A percentile compares a stretch with the other conserved stretches of the same genome.
These are phyloP conservation scores for Euphorbia neoarborescens DNA, from an alignment of 441 rosid species.

Conservation along the genomic window DNA sequence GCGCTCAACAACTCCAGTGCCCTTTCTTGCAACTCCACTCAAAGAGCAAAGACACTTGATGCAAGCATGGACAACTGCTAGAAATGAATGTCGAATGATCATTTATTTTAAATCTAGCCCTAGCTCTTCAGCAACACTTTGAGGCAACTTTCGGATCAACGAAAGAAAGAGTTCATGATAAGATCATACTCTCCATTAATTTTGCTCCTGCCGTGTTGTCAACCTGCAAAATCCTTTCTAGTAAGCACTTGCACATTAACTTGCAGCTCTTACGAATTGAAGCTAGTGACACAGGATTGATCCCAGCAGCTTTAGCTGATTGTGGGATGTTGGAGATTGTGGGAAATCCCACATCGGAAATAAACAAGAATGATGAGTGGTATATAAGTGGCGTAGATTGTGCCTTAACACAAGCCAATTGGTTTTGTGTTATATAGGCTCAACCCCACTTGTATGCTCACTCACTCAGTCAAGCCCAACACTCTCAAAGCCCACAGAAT, in stretches of 20 bases:
- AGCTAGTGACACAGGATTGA: slow-evolving; percentile 75
- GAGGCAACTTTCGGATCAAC: slow-evolving; percentile 75
- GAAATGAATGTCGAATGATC: slow-evolving; percentile 93
- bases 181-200: slow-evolving; percentile 88
- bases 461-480: too few relatives aligned
- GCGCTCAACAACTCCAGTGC: slow-evolving; percentile 61
- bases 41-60: slow-evolving; percentile 95
- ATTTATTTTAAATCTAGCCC: slow-evolving; percentile 93
- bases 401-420: too few relatives aligned
- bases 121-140: slow-evolving; percentile 72
- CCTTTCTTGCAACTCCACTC: slow-evolving; percentile 70
- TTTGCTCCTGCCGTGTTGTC: slow-evolving; percentile 82
- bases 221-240: slow-evolving; percentile 94
- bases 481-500: too few relatives aligned
- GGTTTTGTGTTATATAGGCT: too few relatives aligned
- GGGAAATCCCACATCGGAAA: too few relatives aligned
- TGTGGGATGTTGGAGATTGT: too few relatives aligned
- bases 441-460: too few relatives aligned
- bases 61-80: slow-evolving; percentile 98
- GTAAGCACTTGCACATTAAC: slow-evolving; percentile 90
- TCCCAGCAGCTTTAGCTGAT: slow-evolving; percentile 94
- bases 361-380: too few relatives aligned
- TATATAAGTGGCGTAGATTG: too few relatives aligned
- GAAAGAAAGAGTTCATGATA: slow-evolving; percentile 78
- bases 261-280: slow-evolving; percentile 89